These are phyloP conservation scores for Lachnellula cervina DNA, from an alignment of 2,329 filamentous ascomycete genomes.

Conservation along the genomic window DNA sequence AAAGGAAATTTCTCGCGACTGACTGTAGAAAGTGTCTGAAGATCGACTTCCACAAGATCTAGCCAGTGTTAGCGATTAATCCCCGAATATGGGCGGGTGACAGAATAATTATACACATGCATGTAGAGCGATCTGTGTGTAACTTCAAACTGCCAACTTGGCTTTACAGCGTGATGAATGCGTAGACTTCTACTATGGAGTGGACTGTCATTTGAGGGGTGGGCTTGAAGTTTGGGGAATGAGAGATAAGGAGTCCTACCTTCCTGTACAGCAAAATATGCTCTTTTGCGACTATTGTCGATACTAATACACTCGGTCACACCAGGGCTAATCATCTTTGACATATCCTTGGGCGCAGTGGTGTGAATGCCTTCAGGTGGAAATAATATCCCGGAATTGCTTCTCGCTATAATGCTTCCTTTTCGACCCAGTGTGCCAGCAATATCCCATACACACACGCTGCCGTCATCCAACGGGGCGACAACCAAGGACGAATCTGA, in stretches of 20 bases:
- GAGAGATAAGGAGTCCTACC: conserved; percentile 38
- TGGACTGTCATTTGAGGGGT: neutral
- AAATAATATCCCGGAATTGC: conserved; percentile 62
- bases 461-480: conserved; percentile 79
- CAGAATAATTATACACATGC: neutral
- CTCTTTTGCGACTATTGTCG: conserved; percentile 60
- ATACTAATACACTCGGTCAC: conserved; percentile 81
- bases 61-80: conserved; percentile 16
- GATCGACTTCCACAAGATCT: conserved; percentile 75
- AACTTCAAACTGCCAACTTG: neutral
- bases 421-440: conserved; percentile 48
- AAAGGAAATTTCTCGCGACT: conserved; percentile 71
- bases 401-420: conserved; percentile 62
- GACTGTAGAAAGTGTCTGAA: conserved; percentile 65
- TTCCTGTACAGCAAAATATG: conserved; percentile 76
- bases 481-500: conserved; percentile 57
- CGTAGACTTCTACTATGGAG: neutral
- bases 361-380: conserved; percentile 41
- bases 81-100: neutral
- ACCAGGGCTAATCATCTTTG: conserved; percentile 64
- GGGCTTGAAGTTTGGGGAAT: neutral
- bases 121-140: neutral
- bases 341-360: conserved; percentile 41
- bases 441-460: conserved; percentile 81
- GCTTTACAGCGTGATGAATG: neutral